These are phyloP conservation scores for Syncephalastrum monosporum DNA, from an alignment of 371 early-diverging fungal species.

Conservation along the genomic window DNA sequence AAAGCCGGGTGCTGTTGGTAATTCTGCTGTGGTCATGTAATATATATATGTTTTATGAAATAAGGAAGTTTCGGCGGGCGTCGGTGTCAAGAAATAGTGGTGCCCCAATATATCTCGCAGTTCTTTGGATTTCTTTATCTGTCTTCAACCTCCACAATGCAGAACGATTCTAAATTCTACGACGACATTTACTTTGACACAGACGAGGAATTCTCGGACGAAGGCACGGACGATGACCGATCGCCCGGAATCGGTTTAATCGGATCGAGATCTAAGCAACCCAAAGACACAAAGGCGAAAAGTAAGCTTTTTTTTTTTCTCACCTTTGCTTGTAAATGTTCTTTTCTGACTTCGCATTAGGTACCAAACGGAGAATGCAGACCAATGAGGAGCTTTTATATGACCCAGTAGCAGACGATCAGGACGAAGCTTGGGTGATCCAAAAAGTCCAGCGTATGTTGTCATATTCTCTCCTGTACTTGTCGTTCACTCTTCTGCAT, in stretches of 20 bases:
- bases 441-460: constrained; percentile 48
- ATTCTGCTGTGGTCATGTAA: constrained; percentile 5
- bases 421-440: constrained; percentile 58
- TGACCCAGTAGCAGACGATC: constrained; percentile 57
- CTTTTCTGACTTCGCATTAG: too few species aligned
- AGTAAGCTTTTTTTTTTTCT: too few species aligned
- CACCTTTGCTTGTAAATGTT: too few species aligned
- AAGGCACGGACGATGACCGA: neutral
- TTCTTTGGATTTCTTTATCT: too few species aligned
- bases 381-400: constrained; percentile 57
- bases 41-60: neutral
- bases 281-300: neutral
- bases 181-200: constrained; percentile 9
- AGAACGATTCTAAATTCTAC: constrained; percentile 1
- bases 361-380: constrained; percentile 23
- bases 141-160: too few species aligned
- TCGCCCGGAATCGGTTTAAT: constrained; percentile 4
- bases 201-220: constrained; percentile 3
- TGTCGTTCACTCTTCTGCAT: neutral
- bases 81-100: too few species aligned
- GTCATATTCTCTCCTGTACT: neutral
- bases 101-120: too few species aligned
- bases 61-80: too few species aligned
- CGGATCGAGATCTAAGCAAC: constrained; percentile 2
- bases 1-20: constrained; percentile 1